phyloP scores from a whole-genome alignment of 1,284 basidiomycete species.

The Vanrija sp. region DNA sequence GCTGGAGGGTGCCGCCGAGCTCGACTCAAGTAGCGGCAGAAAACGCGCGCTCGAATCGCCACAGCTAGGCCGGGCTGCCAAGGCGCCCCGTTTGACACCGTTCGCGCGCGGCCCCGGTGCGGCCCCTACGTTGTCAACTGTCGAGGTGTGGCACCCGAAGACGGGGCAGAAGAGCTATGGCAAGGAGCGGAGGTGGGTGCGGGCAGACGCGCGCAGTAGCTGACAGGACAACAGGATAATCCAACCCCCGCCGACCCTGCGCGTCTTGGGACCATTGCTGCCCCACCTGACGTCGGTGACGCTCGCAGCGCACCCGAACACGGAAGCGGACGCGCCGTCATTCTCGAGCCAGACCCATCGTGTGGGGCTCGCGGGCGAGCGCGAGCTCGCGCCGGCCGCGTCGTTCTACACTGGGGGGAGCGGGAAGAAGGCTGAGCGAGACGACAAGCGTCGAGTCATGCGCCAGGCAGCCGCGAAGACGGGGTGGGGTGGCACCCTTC shows the following conservation, averaged over 20 bases:
- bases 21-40: neutral
- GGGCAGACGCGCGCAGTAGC: neutral
- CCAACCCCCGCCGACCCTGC: conserved; percentile 39
- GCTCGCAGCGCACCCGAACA: conserved; percentile 3
- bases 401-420: neutral
- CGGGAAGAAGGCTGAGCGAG: conserved; percentile 8
- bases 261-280: conserved; percentile 30
- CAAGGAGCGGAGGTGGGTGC: conserved; percentile 38
- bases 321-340: neutral
- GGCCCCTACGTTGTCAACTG: conserved; percentile 13
- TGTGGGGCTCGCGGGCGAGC: neutral
- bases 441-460: conserved; percentile 14
- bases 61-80: no score
- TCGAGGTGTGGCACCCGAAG: conserved; percentile 43
- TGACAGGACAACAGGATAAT: conserved; percentile 32
- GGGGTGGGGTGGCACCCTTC: conserved; percentile 34
- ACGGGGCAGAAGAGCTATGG: conserved; percentile 45
- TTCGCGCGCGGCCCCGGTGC: neutral
- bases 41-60: neutral
- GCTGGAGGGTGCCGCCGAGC: neutral
- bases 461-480: conserved; percentile 26
- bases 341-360: conserved; percentile 33
- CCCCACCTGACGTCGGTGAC: conserved; percentile 17
- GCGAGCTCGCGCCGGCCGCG: neutral
- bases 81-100: no score